These are phyloP conservation scores for Fusarium nelsonii DNA, from an alignment of 2,329 filamentous ascomycete species.

Conservation along the genomic window DNA sequence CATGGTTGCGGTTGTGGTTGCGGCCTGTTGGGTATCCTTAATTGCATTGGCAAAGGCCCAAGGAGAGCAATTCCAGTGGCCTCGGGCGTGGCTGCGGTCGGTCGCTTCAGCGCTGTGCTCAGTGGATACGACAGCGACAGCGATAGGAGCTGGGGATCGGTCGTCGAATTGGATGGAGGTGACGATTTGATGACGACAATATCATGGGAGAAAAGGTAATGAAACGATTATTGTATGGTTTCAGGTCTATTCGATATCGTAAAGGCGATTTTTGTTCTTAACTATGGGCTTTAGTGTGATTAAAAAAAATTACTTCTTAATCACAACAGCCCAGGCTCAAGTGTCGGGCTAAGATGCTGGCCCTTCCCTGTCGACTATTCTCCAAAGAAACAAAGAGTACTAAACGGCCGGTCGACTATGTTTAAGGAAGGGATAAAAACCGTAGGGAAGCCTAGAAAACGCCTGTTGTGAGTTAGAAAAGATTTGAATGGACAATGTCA, in stretches of 20 bases:
- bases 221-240: not conserved
- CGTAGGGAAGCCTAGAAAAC: not conserved
- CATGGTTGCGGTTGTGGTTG: conserved; percentile 47
- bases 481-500: not conserved
- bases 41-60: conserved; percentile 48
- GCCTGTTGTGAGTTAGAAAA: not conserved
- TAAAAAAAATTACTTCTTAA: conserved; percentile 1
- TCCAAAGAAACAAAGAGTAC: conserved; percentile 5
- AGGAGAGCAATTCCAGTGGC: conserved; percentile 25
- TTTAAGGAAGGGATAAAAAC: not conserved
- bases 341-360: not conserved
- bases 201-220: conserved; percentile 12
- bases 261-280: conserved; percentile 10
- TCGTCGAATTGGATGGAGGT: conserved; percentile 14
- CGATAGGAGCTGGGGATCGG: conserved; percentile 1
- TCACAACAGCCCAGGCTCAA: conserved; percentile 1
- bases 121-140: conserved; percentile 21
- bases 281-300: not conserved
- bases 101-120: conserved; percentile 16
- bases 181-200: conserved; percentile 10
- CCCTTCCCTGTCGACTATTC: not conserved
- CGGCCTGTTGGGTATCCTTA: conserved; percentile 35
- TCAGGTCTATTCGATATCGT: not conserved
- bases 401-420: not conserved
- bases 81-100: conserved; percentile 18